Evolutionary conservation across 306 rosid species (phyloP), one percentile per base, ranked within the genome.

Genomic region (Clitoria ternatea): DNA sequence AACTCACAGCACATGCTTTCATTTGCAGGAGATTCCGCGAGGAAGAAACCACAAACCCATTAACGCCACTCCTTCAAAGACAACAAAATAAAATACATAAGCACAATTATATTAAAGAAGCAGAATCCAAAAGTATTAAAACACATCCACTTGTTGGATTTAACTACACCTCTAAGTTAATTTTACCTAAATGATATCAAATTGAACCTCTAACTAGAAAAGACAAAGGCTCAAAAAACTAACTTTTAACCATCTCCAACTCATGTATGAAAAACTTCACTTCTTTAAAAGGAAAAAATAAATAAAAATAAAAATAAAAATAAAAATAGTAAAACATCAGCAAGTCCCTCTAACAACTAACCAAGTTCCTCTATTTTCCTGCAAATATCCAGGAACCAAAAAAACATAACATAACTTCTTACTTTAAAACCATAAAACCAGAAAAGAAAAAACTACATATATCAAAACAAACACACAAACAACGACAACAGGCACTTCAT

Each of bases 1-100:
- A 75, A 84, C 64, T 84, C 87, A 79, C 78, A 80, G 83, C 85
- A 81, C 84, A 86, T 90, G 59, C 84, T 82, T 80, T 77, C 85
- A 76, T 80, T 75, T 72, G 79, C 77, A 47, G 27, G 57, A 53
- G 67, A 39, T 32, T 80, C 63, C 79, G 43, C 88, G 84, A 18
- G 61, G 14, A 39, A 9, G 37, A 73, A 77, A 13, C 7, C 13
- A 56, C 43, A 50, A 29, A 76, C 26, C 53, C 50, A 54, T 40
- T 23, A 53, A 63, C 47, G 52, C 22, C 27, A 64, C 4, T 10
- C 53, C 69, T 67, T 76, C 18, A 68, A 4, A 36, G 2, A 60
- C 75, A 44, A 20, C 50, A 1, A 44, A 44, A 40, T 13, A 40
- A 14, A 44, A 44, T 5, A 26, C 61, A 33, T 11, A 36, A 26